Conservation (phyloP, 2,329 filamentous ascomycete genomes). For the Botrytis galanthina region DNA sequence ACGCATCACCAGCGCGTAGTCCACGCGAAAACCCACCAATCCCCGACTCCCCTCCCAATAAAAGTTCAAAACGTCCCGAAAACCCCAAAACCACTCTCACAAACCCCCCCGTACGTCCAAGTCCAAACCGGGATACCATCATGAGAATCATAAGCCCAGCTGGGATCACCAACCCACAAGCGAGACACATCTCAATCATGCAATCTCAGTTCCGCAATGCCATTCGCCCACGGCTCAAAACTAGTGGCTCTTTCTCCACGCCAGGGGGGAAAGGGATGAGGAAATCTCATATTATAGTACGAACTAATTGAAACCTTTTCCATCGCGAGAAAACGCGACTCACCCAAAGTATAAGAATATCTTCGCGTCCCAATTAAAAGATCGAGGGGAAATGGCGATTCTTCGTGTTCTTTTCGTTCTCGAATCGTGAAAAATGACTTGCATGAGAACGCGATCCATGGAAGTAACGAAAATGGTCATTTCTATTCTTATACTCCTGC, state of each 20-base stretch:
- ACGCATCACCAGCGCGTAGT: neutral
- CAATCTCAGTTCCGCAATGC: neutral
- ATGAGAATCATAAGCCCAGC: neutral
- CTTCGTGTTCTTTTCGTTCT: neutral
- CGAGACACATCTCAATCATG: slow-evolving; percentile 10
- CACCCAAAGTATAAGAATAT: neutral
- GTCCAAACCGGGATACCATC: neutral
- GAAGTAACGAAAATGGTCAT: neutral
- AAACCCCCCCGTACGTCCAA: neutral
- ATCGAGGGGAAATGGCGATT: neutral
- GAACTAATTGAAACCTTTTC: neutral
- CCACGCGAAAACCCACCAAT: neutral
- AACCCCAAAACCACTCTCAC: neutral
- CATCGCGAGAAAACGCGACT: slow-evolving; percentile 7
- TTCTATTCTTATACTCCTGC: neutral
- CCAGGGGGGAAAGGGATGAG: neutral
- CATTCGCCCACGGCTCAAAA: neutral
- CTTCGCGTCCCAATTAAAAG: neutral
- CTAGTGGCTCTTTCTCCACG: neutral
- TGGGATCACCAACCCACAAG: neutral
- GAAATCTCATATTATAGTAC: neutral
- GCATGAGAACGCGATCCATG: neutral
- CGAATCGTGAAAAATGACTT: slow-evolving; percentile 3
- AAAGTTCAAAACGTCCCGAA: neutral
- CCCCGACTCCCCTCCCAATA: neutral